These are phyloP conservation scores for Schrenkiella parvula DNA, from an alignment of 345 rosid genomes.

Conservation along the genomic window DNA sequence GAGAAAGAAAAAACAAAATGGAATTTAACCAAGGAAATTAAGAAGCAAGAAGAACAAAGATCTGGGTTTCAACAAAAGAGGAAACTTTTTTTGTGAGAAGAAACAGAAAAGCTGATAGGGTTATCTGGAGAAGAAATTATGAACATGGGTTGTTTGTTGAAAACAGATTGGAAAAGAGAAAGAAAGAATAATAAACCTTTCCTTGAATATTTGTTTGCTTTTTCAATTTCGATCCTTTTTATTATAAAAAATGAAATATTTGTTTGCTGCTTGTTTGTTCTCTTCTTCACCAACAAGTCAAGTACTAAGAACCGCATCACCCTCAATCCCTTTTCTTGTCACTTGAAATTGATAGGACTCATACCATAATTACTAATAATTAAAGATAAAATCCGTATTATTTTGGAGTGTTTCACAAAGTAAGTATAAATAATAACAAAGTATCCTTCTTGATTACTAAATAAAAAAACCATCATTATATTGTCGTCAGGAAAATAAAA, in stretches of 20 bases:
- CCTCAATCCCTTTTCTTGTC: not conserved
- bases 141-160: constrained; percentile 58
- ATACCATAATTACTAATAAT: not conserved
- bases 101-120: constrained; percentile 29
- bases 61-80: constrained; percentile 12
- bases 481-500: not conserved
- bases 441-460: not conserved
- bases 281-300: constrained; percentile 9
- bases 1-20: not conserved
- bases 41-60: constrained; percentile 16
- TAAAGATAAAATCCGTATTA: not conserved
- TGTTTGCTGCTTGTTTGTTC: constrained; percentile 18
- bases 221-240: not conserved
- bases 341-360: not conserved
- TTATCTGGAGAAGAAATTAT: constrained; percentile 35
- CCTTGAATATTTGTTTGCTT: not conserved
- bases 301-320: constrained; percentile 10
- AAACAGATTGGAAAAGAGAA: constrained; percentile 40
- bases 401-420: not conserved
- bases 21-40: not conserved
- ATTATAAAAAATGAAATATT: not conserved
- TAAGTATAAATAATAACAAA: not conserved
- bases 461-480: not conserved
- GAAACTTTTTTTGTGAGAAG: not conserved
- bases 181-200: not conserved